phyloP scores from a whole-genome alignment of 192 early-diverging fungal genomes.

The Coemansia sp. region DNA sequence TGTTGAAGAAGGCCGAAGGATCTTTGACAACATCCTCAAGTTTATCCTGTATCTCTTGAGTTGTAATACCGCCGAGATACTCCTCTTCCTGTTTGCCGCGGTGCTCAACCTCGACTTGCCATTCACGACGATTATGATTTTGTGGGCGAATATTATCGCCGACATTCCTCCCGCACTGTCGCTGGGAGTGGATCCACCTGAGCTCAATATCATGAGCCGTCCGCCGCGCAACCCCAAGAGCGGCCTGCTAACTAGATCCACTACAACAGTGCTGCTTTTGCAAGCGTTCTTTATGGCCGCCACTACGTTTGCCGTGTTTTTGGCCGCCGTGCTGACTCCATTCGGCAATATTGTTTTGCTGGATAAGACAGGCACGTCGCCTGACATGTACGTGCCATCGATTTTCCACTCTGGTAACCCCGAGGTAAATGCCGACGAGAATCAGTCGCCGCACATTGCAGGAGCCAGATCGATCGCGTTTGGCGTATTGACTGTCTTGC shows the following conservation, averaged over 20 bases:
- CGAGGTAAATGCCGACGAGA: conserved; percentile 43
- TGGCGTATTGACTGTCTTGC: conserved; percentile 77
- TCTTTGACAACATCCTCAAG: conserved; percentile 98
- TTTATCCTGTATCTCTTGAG: conserved; percentile 93
- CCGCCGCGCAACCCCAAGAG: conserved; percentile 72
- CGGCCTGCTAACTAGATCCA: conserved; percentile 69
- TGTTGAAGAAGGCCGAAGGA: conserved; percentile 88
- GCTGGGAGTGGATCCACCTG: conserved; percentile 86
- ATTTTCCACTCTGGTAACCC: conserved; percentile 50
- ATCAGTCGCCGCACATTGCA: conserved; percentile 46
- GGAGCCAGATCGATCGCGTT: conserved; percentile 64
- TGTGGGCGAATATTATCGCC: conserved; percentile 97
- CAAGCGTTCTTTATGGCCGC: conserved; percentile 74
- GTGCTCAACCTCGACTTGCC: conserved; percentile 77
- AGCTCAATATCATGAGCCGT: conserved; percentile 82
- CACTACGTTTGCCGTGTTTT: conserved; percentile 63
- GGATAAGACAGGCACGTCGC: conserved; percentile 13
- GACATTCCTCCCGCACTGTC: conserved; percentile 96
- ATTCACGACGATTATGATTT: conserved; percentile 90
- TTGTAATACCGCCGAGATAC: conserved; percentile 95
- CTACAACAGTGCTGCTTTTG: conserved; percentile 63
- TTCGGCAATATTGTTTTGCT: conserved; percentile 38
- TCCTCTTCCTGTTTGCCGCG: conserved; percentile 79
- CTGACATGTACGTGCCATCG: conserved; percentile 41
- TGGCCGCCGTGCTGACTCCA: conserved; percentile 55